These are phyloP conservation scores for Draba incana DNA, from an alignment of 345 rosid species.

Conservation along the genomic window DNA sequence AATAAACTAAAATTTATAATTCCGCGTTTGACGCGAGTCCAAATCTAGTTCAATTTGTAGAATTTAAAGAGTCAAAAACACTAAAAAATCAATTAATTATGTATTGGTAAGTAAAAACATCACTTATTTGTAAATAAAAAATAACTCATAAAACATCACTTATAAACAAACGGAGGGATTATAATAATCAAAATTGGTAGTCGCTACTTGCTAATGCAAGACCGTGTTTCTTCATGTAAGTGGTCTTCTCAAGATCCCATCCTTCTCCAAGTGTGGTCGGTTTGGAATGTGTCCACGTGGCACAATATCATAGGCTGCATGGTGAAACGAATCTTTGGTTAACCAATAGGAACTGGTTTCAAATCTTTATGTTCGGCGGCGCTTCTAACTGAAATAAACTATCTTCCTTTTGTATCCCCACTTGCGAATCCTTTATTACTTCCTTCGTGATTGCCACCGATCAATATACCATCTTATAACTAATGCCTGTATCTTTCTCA, in stretches of 20 bases:
- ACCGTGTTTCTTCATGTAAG: conserved; percentile 32
- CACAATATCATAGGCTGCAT: background rate
- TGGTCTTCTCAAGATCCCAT: conserved; percentile 38
- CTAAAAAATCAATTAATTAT: no score
- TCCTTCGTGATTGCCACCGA: conserved; percentile 38
- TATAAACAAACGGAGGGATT: no score
- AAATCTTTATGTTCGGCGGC: conserved; percentile 40
- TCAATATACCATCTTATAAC: conserved; percentile 6
- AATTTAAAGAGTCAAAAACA: no score
- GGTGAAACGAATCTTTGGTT: conserved; percentile 33
- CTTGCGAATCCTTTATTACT: conserved; percentile 27
- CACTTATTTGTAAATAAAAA: no score
- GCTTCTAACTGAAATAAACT: conserved; percentile 42
- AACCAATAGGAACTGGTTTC: conserved; percentile 36
- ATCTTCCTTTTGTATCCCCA: conserved; percentile 30
- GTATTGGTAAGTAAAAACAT: no score
- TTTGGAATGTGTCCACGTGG: conserved; percentile 40
- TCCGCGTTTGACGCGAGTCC: no score
- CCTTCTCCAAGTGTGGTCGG: conserved; percentile 29
- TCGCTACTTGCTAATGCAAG: background rate
- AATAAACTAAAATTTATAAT: no score
- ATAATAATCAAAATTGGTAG: no score
- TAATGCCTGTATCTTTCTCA: no score
- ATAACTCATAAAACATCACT: no score
- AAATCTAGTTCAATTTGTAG: no score